Conservation (phyloP, 1,139 yeast species). For the Hanseniaspora sp. region DNA sequence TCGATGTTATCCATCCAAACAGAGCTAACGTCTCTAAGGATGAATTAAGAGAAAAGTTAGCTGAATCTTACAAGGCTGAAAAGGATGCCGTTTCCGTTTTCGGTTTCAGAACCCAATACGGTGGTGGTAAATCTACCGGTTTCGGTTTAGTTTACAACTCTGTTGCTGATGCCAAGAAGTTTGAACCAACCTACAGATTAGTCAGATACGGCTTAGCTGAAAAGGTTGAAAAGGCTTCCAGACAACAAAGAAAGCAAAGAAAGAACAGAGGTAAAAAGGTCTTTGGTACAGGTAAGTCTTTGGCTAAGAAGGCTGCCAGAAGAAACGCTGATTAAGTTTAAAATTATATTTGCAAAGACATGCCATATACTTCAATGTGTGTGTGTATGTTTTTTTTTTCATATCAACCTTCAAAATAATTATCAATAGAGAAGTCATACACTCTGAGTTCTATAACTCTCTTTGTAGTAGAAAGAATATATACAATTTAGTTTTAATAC, state of each 20-base stretch:
- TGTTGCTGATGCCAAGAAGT: slow-evolving; percentile 93
- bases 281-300: slow-evolving; percentile 95
- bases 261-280: slow-evolving; percentile 99
- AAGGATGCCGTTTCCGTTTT: slow-evolving; percentile 97
- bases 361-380: no score
- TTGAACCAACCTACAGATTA: slow-evolving; percentile 98
- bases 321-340: slow-evolving; percentile 36
- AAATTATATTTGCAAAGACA: neutral
- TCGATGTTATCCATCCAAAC: slow-evolving; percentile 99
- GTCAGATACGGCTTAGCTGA: slow-evolving; percentile 97
- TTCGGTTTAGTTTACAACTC: slow-evolving; percentile 99
- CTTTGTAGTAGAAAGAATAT: neutral
- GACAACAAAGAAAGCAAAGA: slow-evolving; percentile 99
- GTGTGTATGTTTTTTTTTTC: neutral
- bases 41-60: slow-evolving; percentile 95
- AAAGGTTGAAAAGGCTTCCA: slow-evolving; percentile 92
- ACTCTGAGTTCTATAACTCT: neutral
- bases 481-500: slow-evolving; percentile 11
- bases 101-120: slow-evolving; percentile 98
- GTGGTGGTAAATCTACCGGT: slow-evolving; percentile 99
- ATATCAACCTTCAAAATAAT: neutral
- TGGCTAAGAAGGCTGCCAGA: slow-evolving; percentile 79
- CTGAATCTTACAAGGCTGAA: slow-evolving; percentile 94
- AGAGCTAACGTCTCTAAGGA: slow-evolving; percentile 98
- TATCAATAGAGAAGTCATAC: neutral